These are phyloP conservation scores for Diaporthe capsici DNA, from an alignment of 2,329 filamentous ascomycete genomes.

Conservation along the genomic window DNA sequence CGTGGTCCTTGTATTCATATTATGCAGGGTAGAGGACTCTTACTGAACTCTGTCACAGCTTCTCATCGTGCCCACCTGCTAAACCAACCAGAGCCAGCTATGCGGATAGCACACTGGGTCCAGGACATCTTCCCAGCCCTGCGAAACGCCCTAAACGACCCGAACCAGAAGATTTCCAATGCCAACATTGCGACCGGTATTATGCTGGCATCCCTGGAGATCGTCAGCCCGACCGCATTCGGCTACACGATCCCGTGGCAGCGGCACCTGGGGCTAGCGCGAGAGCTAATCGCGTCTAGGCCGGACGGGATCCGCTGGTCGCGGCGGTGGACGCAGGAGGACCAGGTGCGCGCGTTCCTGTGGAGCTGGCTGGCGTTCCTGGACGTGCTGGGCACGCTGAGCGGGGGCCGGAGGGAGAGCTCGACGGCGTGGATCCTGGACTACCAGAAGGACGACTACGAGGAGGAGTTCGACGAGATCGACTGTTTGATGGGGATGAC, in stretches of 20 bases:
- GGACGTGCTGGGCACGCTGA: slow-evolving; percentile 82
- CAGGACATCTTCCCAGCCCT: slow-evolving; percentile 83
- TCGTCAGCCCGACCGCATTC: slow-evolving; percentile 85
- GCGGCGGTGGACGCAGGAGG: slow-evolving; percentile 60
- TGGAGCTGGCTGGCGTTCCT: slow-evolving; percentile 88
- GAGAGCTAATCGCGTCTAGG: slow-evolving; percentile 80
- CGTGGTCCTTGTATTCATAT: too few relatives aligned
- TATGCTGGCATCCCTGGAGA: slow-evolving; percentile 87
- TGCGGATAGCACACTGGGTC: slow-evolving; percentile 85
- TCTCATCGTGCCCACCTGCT: slow-evolving; percentile 84
- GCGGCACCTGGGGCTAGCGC: slow-evolving; percentile 80
- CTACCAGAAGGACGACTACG: slow-evolving; percentile 63
- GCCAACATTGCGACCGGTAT: slow-evolving; percentile 85
- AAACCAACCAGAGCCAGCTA: slow-evolving; percentile 79
- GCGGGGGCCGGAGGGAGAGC: slow-evolving; percentile 66
- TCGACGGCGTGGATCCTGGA: slow-evolving; percentile 66
- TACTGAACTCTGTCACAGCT: slow-evolving; percentile 57
- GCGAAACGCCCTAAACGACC: slow-evolving; percentile 74
- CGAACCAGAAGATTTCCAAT: slow-evolving; percentile 75
- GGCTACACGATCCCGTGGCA: slow-evolving; percentile 87
- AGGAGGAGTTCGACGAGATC: slow-evolving; percentile 73
- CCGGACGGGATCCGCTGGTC: slow-evolving; percentile 63
- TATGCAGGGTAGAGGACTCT: slow-evolving; percentile 15
- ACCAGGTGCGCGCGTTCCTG: slow-evolving; percentile 79
- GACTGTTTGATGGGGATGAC: slow-evolving; percentile 88